Conservation (phyloP, 2,329 filamentous ascomycete genomes). For the Monosporascus sp. region DNA sequence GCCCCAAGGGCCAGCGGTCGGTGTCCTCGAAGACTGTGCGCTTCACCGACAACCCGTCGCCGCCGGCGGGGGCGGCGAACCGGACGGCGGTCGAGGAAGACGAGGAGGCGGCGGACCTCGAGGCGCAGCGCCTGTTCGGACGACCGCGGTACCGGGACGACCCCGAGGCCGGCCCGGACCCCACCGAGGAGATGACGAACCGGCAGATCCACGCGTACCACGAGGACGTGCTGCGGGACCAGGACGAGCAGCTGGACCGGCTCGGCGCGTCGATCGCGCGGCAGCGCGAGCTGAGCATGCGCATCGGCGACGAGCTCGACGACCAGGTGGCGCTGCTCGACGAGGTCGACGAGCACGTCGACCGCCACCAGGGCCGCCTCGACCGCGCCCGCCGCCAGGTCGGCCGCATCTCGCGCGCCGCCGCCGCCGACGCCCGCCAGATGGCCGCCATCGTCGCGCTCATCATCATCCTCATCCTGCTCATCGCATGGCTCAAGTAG, state of each 20-base stretch:
- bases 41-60: slow-evolving; percentile 64
- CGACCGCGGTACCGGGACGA: slow-evolving; percentile 62
- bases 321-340: slow-evolving; percentile 84
- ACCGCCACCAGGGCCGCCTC: slow-evolving; percentile 72
- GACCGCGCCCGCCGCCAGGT: slow-evolving; percentile 70
- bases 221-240: slow-evolving; percentile 71
- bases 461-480: slow-evolving; percentile 74
- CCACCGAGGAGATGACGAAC: slow-evolving; percentile 59
- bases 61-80: slow-evolving; percentile 19
- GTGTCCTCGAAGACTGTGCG: slow-evolving; percentile 71
- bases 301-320: slow-evolving; percentile 94
- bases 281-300: slow-evolving; percentile 87
- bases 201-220: slow-evolving; percentile 85
- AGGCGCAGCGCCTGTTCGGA: slow-evolving; percentile 39
- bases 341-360: slow-evolving; percentile 77
- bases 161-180: slow-evolving; percentile 37
- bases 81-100: slow-evolving; percentile 20
- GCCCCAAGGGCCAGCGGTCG: slow-evolving; percentile 27
- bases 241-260: slow-evolving; percentile 88
- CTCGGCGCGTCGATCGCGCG: slow-evolving; percentile 82
- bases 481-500: slow-evolving; percentile 77
- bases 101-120: slow-evolving; percentile 31
- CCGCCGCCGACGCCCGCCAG: slow-evolving; percentile 81
- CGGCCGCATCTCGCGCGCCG: slow-evolving; percentile 59
- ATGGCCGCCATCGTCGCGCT: slow-evolving; percentile 75